phyloP scores from a whole-genome alignment of 345 rosid species.

The Dimocarpus longan region DNA sequence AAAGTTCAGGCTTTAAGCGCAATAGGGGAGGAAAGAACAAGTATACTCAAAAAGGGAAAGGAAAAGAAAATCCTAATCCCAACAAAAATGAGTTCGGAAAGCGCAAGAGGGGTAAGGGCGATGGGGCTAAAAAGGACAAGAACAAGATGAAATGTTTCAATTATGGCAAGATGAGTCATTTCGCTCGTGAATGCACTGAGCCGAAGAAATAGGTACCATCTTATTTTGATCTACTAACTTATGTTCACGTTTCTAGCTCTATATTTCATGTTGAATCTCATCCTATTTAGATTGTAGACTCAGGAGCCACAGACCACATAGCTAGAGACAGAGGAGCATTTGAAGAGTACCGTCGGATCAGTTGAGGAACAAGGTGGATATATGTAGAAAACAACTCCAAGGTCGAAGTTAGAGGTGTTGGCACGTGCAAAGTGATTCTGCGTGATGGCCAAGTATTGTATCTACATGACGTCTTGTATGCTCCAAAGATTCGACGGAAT shows the following conservation, averaged over 20 bases:
- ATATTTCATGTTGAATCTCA: neutral
- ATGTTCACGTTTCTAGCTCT: neutral
- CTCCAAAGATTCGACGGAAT: constrained; percentile 1
- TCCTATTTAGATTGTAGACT: neutral
- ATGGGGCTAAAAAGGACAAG: too few relatives aligned
- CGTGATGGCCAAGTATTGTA: neutral
- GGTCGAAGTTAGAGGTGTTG: neutral
- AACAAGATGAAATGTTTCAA: neutral
- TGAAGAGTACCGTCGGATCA: neutral
- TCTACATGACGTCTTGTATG: constrained; percentile 19
- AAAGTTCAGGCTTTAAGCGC: too few relatives aligned
- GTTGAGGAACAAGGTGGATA: neutral
- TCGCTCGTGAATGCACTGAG: too few relatives aligned
- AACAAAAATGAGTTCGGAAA: too few relatives aligned
- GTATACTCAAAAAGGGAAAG: too few relatives aligned
- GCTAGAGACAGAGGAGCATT: constrained; percentile 1
- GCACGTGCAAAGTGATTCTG: constrained; percentile 1
- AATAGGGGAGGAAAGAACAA: too few relatives aligned
- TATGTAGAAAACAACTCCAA: neutral
- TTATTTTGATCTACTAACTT: too few relatives aligned
- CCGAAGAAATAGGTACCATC: too few relatives aligned
- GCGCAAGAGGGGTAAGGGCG: too few relatives aligned
- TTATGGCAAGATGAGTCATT: too few relatives aligned
- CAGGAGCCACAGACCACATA: neutral
- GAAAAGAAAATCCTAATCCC: too few relatives aligned